Conservation (phyloP, 108 stramenopile genomes). For the Cyclostephanos tholiformis region DNA sequence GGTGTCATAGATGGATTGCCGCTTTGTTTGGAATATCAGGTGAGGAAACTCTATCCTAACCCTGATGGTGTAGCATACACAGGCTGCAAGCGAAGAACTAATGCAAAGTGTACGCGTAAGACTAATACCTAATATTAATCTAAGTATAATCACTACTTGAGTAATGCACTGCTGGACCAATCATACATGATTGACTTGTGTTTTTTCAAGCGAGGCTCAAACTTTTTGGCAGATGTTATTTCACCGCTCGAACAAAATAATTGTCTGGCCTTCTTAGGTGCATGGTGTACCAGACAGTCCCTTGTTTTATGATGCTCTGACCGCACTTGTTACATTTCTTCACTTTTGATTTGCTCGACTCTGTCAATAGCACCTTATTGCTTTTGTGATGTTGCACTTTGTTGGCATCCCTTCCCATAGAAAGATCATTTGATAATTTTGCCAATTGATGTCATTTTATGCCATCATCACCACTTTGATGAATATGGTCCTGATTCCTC, state of each 20-base stretch:
- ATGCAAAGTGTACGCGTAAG: too few species aligned
- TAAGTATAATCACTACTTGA: too few species aligned
- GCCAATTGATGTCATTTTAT: neutral
- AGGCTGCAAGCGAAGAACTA: too few species aligned
- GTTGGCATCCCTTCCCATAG: neutral
- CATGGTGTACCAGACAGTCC: neutral
- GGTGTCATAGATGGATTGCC: too few species aligned
- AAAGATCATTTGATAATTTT: slow-evolving; percentile 18
- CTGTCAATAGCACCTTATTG: slow-evolving; percentile 2
- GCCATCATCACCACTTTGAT: neutral
- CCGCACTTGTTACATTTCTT: slow-evolving; percentile 1
- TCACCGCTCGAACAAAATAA: slow-evolving; percentile 9
- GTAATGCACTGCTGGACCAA: too few species aligned
- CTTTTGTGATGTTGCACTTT: slow-evolving; percentile 10
- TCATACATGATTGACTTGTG: too few species aligned
- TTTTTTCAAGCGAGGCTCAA: too few species aligned
- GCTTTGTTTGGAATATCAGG: too few species aligned
- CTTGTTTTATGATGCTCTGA: slow-evolving; percentile 7
- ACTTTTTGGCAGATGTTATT: too few species aligned
- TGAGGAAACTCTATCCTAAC: too few species aligned
- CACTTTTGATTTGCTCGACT: neutral
- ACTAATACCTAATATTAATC: too few species aligned
- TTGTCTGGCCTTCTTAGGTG: slow-evolving; percentile 6
- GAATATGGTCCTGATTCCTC: neutral
- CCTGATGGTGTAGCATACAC: too few species aligned